These are phyloP conservation scores for Apiospora malaysiana DNA, from an alignment of 2,329 filamentous ascomycete species.

Conservation along the genomic window DNA sequence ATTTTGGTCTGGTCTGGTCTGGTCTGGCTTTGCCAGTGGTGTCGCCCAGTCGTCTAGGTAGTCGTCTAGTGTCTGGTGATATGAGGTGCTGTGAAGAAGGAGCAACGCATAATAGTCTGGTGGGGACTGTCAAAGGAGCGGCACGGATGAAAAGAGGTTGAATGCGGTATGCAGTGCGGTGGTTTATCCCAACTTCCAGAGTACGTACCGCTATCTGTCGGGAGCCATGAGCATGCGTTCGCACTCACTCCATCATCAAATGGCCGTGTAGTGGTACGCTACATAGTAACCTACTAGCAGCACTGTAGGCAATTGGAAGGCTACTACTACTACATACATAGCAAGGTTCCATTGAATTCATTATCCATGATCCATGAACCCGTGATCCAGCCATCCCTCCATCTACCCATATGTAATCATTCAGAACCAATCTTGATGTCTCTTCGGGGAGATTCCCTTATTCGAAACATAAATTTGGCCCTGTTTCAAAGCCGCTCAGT, in stretches of 20 bases:
- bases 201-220: constrained; percentile 10
- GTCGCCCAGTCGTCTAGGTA: too few species aligned
- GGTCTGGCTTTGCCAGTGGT: not conserved
- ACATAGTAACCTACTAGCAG: too few species aligned
- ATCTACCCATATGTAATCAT: constrained; percentile 16
- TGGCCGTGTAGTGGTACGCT: too few species aligned
- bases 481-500: constrained; percentile 6
- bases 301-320: not conserved
- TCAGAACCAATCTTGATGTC: constrained; percentile 4
- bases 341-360: constrained; percentile 1
- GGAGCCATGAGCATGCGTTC: constrained; percentile 16
- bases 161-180: constrained; percentile 14
- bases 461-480: constrained; percentile 16
- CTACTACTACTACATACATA: too few species aligned
- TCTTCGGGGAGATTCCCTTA: constrained; percentile 7
- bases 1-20: not conserved
- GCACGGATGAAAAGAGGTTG: constrained; percentile 14
- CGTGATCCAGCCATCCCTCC: constrained; percentile 9
- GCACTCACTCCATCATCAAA: not conserved
- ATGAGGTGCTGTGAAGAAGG: not conserved
- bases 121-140: constrained; percentile 1
- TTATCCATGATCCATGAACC: constrained; percentile 12
- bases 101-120: not conserved
- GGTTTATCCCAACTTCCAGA: not conserved
- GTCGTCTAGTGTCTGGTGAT: not conserved